Conservation (phyloP, 257 asterid species). For the Thymus mandschuricus region DNA sequence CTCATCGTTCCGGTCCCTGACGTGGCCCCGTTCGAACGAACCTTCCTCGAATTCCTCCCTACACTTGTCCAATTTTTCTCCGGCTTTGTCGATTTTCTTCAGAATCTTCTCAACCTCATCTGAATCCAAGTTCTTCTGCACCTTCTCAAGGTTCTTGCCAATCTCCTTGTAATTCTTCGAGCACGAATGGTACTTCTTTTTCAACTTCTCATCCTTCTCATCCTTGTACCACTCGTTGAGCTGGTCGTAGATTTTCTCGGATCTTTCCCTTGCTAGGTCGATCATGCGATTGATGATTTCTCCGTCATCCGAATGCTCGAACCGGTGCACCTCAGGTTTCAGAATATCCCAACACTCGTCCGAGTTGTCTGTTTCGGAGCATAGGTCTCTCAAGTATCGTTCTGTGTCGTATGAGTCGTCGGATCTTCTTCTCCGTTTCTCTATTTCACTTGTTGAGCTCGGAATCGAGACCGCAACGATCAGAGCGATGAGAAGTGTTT, state of each 20-base stretch:
- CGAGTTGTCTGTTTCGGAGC: slow-evolving; percentile 27
- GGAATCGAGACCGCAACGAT: no score
- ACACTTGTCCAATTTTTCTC: slow-evolving; percentile 35
- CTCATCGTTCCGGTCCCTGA: slow-evolving; percentile 35
- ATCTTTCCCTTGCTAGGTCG: slow-evolving; percentile 33
- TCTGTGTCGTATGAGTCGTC: background rate
- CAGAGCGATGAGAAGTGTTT: no score
- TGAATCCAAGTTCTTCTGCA: background rate
- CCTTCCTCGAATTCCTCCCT: slow-evolving; percentile 1
- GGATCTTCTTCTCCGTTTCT: background rate
- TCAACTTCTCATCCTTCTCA: slow-evolving; percentile 20
- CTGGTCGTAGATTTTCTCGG: background rate
- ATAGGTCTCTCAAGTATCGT: slow-evolving; percentile 23
- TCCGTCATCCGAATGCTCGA: background rate
- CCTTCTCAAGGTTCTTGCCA: slow-evolving; percentile 21
- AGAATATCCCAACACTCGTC: slow-evolving; percentile 27
- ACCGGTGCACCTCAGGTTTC: slow-evolving; percentile 10
- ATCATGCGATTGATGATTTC: slow-evolving; percentile 15
- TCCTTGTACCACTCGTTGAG: slow-evolving; percentile 17
- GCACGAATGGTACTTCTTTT: slow-evolving; percentile 31
- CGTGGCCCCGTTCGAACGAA: slow-evolving; percentile 31
- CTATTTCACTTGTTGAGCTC: no score
- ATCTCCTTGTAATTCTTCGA: slow-evolving; percentile 36
- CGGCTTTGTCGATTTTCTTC: slow-evolving; percentile 18
- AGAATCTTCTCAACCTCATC: background rate